Percentiles rank a stretch among this genome's conserved stretches.
These are phyloP conservation scores for Berberis thunbergii DNA, from an alignment of 164 flowering plant species.

Conservation along the genomic window DNA sequence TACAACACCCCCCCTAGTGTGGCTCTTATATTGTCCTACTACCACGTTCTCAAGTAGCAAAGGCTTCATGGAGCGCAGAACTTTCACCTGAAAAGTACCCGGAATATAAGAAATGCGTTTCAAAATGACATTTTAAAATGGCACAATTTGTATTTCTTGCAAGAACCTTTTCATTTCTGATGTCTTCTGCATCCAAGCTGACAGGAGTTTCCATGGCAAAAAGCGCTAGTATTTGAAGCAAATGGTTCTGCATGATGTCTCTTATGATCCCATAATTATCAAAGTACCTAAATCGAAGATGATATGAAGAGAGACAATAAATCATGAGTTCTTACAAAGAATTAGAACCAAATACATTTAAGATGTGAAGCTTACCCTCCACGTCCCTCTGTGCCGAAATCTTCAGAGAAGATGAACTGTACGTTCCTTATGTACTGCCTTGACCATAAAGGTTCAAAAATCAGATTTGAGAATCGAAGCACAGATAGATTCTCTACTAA, in stretches of 20 bases:
- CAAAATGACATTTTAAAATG: neutral
- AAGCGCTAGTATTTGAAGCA: slow-evolving; percentile 73
- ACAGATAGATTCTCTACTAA: slow-evolving; percentile 82
- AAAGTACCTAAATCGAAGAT: slow-evolving; percentile 43
- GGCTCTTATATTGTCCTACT: slow-evolving; percentile 70
- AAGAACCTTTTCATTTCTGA: slow-evolving; percentile 85
- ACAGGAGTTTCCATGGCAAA: slow-evolving; percentile 98
- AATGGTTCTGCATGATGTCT: slow-evolving; percentile 92
- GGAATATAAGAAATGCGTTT: neutral
- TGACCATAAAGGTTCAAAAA: slow-evolving; percentile 87
- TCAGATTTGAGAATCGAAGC: slow-evolving; percentile 89
- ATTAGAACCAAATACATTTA: neutral
- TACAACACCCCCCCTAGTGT: slow-evolving; percentile 39
- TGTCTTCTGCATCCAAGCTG: slow-evolving; percentile 85
- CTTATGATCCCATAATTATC: slow-evolving; percentile 78
- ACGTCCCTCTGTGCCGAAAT: slow-evolving; percentile 82
- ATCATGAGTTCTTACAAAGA: neutral
- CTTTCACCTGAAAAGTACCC: slow-evolving; percentile 53
- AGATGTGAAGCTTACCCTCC: slow-evolving; percentile 51
- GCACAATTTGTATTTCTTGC: neutral
- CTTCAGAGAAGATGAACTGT: slow-evolving; percentile 84
- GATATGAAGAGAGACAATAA: neutral
- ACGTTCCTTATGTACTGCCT: slow-evolving; percentile 79
- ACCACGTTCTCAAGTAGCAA: slow-evolving; percentile 52
- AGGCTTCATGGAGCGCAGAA: slow-evolving; percentile 64